A percentile compares a stretch with the other conserved stretches of the same genome.
These are phyloP conservation scores for Mycogone perniciosa DNA, from an alignment of 2,329 filamentous ascomycete genomes.

Conservation along the genomic window DNA sequence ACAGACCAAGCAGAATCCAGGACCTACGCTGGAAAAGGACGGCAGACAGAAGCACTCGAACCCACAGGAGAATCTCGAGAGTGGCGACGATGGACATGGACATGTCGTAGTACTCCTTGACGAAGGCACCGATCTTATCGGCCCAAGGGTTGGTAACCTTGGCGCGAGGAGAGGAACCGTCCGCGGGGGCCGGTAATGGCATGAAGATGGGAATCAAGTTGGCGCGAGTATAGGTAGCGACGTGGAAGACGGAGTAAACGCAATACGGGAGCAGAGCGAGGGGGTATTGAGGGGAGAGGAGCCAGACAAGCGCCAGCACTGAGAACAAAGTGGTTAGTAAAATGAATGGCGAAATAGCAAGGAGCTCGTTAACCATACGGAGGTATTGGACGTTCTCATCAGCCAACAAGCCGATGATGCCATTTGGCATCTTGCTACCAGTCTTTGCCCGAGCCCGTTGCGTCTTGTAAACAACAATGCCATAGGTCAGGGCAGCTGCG, in stretches of 20 bases:
- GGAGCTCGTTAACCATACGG: constrained; percentile 48
- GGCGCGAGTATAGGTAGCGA: constrained; percentile 90
- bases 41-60: constrained; percentile 73
- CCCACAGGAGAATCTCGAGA: constrained; percentile 83
- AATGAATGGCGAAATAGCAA: neutral
- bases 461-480: constrained; percentile 98
- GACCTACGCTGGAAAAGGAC: constrained; percentile 84
- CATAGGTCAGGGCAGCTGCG: constrained; percentile 85
- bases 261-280: constrained; percentile 89
- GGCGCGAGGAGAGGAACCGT: constrained; percentile 41
- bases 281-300: constrained; percentile 81
- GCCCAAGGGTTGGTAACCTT: constrained; percentile 54
- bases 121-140: constrained; percentile 82
- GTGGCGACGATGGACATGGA: constrained; percentile 90
- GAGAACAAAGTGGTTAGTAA: constrained; percentile 16
- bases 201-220: constrained; percentile 85
- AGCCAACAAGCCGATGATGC: constrained; percentile 59
- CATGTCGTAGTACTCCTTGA: constrained; percentile 95
- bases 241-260: constrained; percentile 98
- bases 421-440: constrained; percentile 54
- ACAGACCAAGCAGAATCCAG: constrained; percentile 80
- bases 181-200: constrained; percentile 54
- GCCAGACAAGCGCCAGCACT: constrained; percentile 95
- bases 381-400: constrained; percentile 99
- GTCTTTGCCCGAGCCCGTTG: constrained; percentile 78